Conservation (phyloP, 371 early-diverging fungal genomes). For the Parasitella parasitica region DNA sequence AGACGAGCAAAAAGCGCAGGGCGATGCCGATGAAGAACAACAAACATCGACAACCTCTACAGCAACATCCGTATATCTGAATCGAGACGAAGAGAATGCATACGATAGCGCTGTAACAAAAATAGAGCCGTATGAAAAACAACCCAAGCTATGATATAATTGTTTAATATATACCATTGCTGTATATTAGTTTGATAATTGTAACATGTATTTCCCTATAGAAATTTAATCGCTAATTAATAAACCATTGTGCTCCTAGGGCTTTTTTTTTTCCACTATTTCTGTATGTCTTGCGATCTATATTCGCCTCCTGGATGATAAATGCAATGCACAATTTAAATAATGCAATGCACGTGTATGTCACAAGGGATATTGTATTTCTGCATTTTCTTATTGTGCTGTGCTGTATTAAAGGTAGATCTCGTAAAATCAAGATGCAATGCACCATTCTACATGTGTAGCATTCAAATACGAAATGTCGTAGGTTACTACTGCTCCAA, state of each 20-base stretch:
- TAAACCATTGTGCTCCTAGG: not conserved
- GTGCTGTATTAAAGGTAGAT: not conserved
- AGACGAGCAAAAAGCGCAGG: not conserved
- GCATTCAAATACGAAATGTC: too few relatives aligned
- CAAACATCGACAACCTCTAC: not conserved
- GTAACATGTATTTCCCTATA: not conserved
- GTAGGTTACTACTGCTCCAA: too few relatives aligned
- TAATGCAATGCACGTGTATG: not conserved
- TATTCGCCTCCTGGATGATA: too few relatives aligned
- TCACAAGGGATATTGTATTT: not conserved
- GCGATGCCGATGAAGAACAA: not conserved
- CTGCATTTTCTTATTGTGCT: not conserved
- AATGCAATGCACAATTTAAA: not conserved
- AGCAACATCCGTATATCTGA: not conserved
- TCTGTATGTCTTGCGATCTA: not conserved
- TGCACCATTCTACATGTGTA: not conserved
- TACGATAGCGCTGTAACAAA: not conserved
- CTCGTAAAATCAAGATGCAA: not conserved
- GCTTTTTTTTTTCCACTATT: not conserved
- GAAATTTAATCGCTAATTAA: not conserved
- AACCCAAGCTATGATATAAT: not conserved
- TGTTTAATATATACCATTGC: not conserved
- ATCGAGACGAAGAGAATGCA: constrained; percentile 5
- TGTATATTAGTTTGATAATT: not conserved
- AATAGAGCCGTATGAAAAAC: not conserved